Evolutionary conservation across 192 early-diverging fungal genomes (phyloP).

Genomic region (Chytriomyces hyalinus): DNA sequence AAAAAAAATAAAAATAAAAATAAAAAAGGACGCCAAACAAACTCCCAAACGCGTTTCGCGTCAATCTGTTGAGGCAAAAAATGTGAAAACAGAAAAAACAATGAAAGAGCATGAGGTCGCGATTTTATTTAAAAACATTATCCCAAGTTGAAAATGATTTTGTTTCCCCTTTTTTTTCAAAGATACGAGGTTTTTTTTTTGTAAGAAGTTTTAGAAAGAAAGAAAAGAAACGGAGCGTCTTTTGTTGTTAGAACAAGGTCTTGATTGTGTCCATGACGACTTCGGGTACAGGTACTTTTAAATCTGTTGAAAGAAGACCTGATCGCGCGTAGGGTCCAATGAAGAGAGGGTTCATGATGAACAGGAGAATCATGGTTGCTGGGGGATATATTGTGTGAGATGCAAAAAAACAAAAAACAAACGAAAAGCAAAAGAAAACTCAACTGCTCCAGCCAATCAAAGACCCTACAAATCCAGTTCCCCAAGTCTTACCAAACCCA

Average conservation of each 20-base stretch:
- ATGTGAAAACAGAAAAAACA: too few species aligned
- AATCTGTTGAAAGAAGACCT: neutral
- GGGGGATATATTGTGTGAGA: neutral
- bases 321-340: constrained; percentile 6
- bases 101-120: too few species aligned
- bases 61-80: too few species aligned
- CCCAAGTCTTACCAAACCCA: constrained; percentile 18
- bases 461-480: neutral
- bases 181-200: too few species aligned
- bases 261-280: neutral
- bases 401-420: too few species aligned
- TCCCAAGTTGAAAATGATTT: too few species aligned
- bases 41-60: too few species aligned
- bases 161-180: too few species aligned
- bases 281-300: constrained; percentile 1
- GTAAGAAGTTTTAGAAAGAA: too few species aligned
- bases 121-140: too few species aligned
- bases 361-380: constrained; percentile 3
- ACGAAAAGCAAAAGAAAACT: neutral
- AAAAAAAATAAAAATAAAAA: too few species aligned
- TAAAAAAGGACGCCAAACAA: too few species aligned
- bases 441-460: constrained; percentile 7
- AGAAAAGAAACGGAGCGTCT: neutral
- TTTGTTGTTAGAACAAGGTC: neutral
- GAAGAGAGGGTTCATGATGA: constrained; percentile 2